Percentiles rank a stretch among this genome's conserved stretches.
These are phyloP conservation scores for Annulohypoxylon bovei DNA, from an alignment of 495 filamentous ascomycete species.

Conservation along the genomic window DNA sequence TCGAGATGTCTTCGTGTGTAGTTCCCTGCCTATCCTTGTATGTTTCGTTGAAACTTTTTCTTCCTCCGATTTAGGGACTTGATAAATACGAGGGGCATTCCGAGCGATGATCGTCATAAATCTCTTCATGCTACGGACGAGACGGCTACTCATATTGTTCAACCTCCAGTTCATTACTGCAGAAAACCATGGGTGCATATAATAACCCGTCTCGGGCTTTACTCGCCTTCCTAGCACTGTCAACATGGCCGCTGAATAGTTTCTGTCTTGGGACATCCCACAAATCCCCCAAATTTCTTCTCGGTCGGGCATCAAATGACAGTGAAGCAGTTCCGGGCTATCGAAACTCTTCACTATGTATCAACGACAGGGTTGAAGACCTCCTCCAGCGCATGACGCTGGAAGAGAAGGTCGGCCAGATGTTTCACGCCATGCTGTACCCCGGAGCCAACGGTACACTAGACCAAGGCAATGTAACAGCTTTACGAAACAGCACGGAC, in stretches of 20 bases:
- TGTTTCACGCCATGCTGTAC: constrained; percentile 56
- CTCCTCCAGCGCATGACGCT: constrained; percentile 69
- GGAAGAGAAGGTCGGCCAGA: constrained; percentile 69
- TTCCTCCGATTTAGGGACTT: not conserved
- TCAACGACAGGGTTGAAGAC: constrained; percentile 66
- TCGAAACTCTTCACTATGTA: constrained; percentile 37
- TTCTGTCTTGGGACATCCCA: not conserved
- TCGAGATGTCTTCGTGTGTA: not conserved
- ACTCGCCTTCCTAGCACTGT: constrained; percentile 20
- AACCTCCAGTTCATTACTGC: not conserved
- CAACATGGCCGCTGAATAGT: constrained; percentile 14
- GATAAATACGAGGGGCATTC: constrained; percentile 10
- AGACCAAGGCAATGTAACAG: constrained; percentile 21
- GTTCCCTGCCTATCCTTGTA: not conserved
- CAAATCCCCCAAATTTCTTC: not conserved
- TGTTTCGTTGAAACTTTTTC: not conserved
- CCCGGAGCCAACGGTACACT: constrained; percentile 38
- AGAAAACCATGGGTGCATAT: constrained; percentile 4
- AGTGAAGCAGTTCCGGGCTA: constrained; percentile 12
- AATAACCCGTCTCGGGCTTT: constrained; percentile 2
- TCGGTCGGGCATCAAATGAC: not conserved
- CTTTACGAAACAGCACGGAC: constrained; percentile 30
- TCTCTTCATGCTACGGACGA: not conserved
- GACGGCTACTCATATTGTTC: not conserved
- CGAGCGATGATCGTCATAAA: not conserved